Evolutionary conservation across 1,139 yeast species (phyloP).

Genomic region (Pichia sp.): DNA sequence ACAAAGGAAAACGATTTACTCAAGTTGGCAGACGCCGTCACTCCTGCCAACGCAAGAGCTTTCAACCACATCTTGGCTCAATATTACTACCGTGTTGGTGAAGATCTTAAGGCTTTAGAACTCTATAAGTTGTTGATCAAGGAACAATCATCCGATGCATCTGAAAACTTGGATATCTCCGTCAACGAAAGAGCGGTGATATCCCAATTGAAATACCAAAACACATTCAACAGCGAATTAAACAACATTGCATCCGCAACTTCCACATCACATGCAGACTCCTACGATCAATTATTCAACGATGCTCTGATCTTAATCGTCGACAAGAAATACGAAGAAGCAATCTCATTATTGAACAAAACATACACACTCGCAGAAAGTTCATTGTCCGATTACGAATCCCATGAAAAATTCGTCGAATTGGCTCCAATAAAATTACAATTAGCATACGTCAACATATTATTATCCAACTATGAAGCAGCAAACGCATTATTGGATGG

Average conservation of each 20-base stretch:
- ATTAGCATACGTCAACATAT: conserved; percentile 61
- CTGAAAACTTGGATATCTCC: conserved; percentile 54
- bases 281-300: conserved; percentile 67
- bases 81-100: conserved; percentile 67
- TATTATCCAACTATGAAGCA: conserved; percentile 42
- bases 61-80: conserved; percentile 82
- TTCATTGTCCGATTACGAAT: conserved; percentile 41
- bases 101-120: conserved; percentile 49
- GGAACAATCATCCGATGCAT: conserved; percentile 9
- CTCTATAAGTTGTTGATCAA: conserved; percentile 52
- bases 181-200: conserved; percentile 70
- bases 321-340: conserved; percentile 40
- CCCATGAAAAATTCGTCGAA: conserved; percentile 41
- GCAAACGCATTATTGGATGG: conserved; percentile 42
- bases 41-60: conserved; percentile 40
- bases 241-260: conserved; percentile 4
- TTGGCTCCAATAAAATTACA: conserved; percentile 67
- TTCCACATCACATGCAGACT: conserved; percentile 19
- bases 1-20: conserved; percentile 37
- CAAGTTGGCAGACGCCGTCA: conserved; percentile 24
- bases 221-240: conserved; percentile 1
- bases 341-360: conserved; percentile 47
- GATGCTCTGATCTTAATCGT: conserved; percentile 57
- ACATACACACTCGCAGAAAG: conserved; percentile 47
- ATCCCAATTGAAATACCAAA: conserved; percentile 42